A percentile compares a stretch with the other conserved stretches of the same genome.
Evolutionary conservation across 371 early-diverging fungal species (phyloP).

Genomic region (Mortierella sp.): DNA sequence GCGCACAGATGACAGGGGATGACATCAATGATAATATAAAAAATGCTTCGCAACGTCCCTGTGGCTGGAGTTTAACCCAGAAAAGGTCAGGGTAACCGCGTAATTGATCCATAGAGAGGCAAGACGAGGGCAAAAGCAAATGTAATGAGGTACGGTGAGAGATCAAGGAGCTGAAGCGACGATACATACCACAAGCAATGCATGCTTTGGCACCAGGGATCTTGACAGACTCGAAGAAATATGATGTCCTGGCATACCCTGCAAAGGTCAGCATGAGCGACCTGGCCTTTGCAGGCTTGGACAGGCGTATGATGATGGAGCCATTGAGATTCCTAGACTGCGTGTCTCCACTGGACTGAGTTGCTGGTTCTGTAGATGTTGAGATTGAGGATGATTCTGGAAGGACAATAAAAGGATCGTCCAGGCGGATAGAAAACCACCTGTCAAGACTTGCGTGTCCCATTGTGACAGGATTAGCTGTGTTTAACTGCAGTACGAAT

Average conservation of each 20-base stretch:
- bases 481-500: too few species aligned
- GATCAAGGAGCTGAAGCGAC: neutral
- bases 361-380: neutral
- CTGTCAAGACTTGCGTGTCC: slow-evolving; percentile 13
- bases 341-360: slow-evolving; percentile 2
- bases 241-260: slow-evolving; percentile 28
- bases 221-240: slow-evolving; percentile 24
- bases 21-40: too few species aligned
- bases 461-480: slow-evolving; percentile 13
- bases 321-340: slow-evolving; percentile 18
- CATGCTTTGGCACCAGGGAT: slow-evolving; percentile 36
- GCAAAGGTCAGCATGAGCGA: slow-evolving; percentile 32
- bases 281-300: slow-evolving; percentile 36
- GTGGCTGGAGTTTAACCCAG: too few species aligned
- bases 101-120: neutral
- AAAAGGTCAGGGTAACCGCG: slow-evolving; percentile 3
- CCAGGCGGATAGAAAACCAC: slow-evolving; percentile 37
- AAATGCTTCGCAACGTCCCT: too few species aligned
- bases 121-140: too few species aligned
- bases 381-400: slow-evolving; percentile 12
- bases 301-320: slow-evolving; percentile 23
- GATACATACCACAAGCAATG: slow-evolving; percentile 14
- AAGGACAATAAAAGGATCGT: slow-evolving; percentile 25
- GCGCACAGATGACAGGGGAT: too few species aligned
- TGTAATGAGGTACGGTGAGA: too few species aligned